Base-by-base conservation (phyloP, 306 rosid genomes). In the Trifolium pratense region DNA sequence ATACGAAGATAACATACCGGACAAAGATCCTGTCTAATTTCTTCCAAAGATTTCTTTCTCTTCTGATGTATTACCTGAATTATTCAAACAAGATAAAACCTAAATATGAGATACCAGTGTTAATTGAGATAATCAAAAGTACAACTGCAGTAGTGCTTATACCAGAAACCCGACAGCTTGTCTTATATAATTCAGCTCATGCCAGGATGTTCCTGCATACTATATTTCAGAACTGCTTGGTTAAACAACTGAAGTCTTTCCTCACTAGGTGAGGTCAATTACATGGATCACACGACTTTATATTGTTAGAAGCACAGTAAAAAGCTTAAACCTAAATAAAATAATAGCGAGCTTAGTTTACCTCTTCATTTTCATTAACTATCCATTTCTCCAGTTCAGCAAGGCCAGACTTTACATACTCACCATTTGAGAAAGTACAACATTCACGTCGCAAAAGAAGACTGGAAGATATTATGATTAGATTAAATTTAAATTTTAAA, bases 121-220 rank as follows among this genome's bases (percentile, higher is more conserved):
- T 20, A 59, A 9, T 49, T 73, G 39, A 45, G 53, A 46, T 23
- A 64, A 40, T 48, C 7, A 20, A 12, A 61, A 63, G 17, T 12
- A 2, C 66, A 68, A 70, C 74, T 56, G 48, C 39, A 29, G 46
- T 18, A 70, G 23, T 53, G 79, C 65, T 71, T 23, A 59, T 91
- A 94, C 99, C 99, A 94, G 88, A 87, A 94, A 94, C 32, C 96
- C 99, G 72, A 94, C 96, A 80, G 97, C 97, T 82, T 94, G 99
- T 72, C 99, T 79, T 57, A 94, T 94, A 80, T 88, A 91, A 83
- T 94, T 94, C 67, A 94, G 96, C 86, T 94, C 97, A 0, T 94
- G 99, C 99, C 99, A 94, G 45, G 97, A 94, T 67, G 97, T 94
- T 69, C 99, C 99, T 83, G 97, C 97, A 87, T 84, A 90, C 99